Evolutionary conservation across 2,329 filamentous ascomycete genomes (phyloP), one percentile per base, ranked within the genome.

Genomic region (Alternaria sp.): DNA sequence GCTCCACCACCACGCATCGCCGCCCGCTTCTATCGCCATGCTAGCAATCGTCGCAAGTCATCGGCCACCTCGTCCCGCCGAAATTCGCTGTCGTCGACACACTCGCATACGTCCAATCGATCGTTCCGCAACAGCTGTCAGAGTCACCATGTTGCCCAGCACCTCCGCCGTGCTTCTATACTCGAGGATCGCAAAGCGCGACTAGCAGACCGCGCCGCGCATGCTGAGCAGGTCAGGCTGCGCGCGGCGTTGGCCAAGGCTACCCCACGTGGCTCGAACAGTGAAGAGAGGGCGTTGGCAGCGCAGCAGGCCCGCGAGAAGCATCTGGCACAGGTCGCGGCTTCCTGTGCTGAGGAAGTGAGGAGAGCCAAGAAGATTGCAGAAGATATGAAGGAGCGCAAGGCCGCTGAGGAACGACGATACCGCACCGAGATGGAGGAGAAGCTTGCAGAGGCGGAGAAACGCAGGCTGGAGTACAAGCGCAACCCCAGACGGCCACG

Each of bases 351-450:
- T 20, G 92, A 94, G 78, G 92, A 96, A 77, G 92, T 96, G 15
- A 89, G 91, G 75, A 87, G 92, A 67, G 92, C 92, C 56, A 95
- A 95, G 83, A 90, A 91, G 55, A 86, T 94, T n/a, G 92, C 92
- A 14, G 92, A 93, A 78, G 89, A 87, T 61, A 93, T 92, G 83
- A 94, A 93, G 80, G 90, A 92, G 81, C 90, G 91, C 78, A 89
- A 92, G 67, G 90, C 93, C 75, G 89, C 90, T 60, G 91, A 94
- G 67, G 87, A 92, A 60, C 86, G 85, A 70, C 89, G 89, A 73
- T 85, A 92, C 76, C 88, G 89, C 66, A 81, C 87, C 55, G 91
- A 94, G 77, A 93, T 94, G 86, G 90, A 94, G 76, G 92, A 94
- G 81, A 89, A 90, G 67, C 86, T 93, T 71, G 90, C 91, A 30